Evolutionary conservation across 345 rosid species (phyloP).

Genomic region (Eucalyptus microcorys): DNA sequence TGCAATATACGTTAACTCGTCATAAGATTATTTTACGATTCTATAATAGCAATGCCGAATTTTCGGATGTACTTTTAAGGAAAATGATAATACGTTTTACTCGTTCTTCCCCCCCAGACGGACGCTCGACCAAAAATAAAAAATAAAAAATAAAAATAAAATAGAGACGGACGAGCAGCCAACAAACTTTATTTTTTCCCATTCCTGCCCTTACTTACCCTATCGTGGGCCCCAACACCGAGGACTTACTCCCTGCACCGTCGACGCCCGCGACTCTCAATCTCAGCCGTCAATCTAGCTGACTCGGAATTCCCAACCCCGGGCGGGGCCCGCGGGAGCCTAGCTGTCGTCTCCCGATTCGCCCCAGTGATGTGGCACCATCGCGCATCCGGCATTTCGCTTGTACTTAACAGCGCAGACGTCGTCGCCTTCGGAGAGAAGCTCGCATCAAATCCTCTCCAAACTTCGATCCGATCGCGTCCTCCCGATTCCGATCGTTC

Average conservation of each 20-base stretch:
- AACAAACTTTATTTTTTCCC: not conserved
- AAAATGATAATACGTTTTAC: not conserved
- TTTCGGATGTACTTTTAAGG: not conserved
- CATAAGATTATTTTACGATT: not conserved
- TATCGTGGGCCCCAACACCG: not conserved
- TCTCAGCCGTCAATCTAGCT: not conserved
- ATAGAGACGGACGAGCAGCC: not conserved
- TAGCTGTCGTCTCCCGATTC: not conserved
- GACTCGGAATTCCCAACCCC: not conserved
- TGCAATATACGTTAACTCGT: not conserved
- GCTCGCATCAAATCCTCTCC: not conserved
- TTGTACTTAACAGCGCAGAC: not conserved
- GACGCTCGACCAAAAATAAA: too few relatives aligned
- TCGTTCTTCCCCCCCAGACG: not conserved
- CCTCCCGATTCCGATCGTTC: not conserved
- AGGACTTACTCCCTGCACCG: not conserved
- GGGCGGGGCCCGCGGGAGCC: not conserved
- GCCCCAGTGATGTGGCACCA: not conserved
- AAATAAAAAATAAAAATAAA: too few relatives aligned
- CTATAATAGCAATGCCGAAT: not conserved
- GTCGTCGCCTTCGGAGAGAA: not conserved
- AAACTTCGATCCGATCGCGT: not conserved
- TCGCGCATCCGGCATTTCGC: not conserved
- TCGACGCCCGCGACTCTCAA: not conserved
- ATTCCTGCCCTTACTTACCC: not conserved